phyloP scores from a whole-genome alignment of 768 basidiomycete genomes.

The Amyloporia xantha region DNA sequence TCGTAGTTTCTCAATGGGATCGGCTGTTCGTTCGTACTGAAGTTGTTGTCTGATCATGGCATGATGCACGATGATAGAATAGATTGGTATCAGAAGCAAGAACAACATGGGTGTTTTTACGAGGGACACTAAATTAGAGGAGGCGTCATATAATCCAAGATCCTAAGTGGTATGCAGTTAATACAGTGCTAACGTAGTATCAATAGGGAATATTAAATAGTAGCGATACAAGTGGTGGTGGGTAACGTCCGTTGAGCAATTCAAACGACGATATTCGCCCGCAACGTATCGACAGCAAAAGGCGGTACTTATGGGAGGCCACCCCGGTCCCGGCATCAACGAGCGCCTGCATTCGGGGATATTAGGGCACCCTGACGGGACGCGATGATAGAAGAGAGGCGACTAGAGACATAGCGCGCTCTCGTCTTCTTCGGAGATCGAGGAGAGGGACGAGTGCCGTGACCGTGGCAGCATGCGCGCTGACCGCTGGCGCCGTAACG shows the following conservation, averaged over 20 bases:
- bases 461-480: slow-evolving; percentile 12
- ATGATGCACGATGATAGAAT: too few species aligned
- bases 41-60: too few species aligned
- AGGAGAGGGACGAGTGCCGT: slow-evolving; percentile 19
- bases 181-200: too few species aligned
- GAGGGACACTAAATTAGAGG: too few species aligned
- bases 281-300: neutral
- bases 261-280: neutral
- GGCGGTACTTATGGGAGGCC: neutral
- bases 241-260: neutral
- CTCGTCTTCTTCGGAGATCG: slow-evolving; percentile 20
- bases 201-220: too few species aligned
- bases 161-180: neutral
- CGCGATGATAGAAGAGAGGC: neutral
- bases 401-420: neutral
- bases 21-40: neutral
- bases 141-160: neutral
- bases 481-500: slow-evolving; percentile 6
- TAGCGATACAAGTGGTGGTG: too few species aligned
- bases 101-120: too few species aligned
- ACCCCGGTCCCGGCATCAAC: neutral
- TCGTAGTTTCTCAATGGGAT: neutral
- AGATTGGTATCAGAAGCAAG: neutral
- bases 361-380: neutral
- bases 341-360: neutral